Evolutionary conservation across 805 yeast species (phyloP).

Genomic region (Brettanomyces sp.): DNA sequence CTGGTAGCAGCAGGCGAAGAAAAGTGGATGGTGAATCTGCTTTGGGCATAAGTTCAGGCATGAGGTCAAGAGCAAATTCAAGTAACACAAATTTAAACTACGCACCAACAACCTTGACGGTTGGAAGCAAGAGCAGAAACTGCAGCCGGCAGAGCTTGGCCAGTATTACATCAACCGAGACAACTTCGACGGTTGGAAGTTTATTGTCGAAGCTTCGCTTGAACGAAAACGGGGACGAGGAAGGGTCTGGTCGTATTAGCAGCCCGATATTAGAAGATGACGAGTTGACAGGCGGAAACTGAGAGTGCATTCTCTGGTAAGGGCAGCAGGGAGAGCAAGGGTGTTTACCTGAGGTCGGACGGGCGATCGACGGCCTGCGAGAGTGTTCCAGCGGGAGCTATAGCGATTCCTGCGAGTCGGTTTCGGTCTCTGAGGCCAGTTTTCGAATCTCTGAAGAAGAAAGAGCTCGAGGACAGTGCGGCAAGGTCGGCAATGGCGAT

Average conservation of each 20-base stretch:
- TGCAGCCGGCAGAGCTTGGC: background rate
- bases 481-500: conserved; percentile 15
- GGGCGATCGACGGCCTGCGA: background rate
- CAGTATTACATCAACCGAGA: conserved; percentile 15
- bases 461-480: conserved; percentile 10
- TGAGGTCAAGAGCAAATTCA: background rate
- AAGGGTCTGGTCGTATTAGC: background rate
- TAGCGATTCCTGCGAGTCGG: conserved; percentile 1
- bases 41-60: too few relatives aligned
- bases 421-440: conserved; percentile 21
- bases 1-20: too few relatives aligned
- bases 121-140: background rate
- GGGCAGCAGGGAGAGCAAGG: background rate
- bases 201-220: conserved; percentile 24
- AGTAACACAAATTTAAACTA: background rate
- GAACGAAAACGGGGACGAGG: conserved; percentile 22
- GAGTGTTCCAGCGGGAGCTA: background rate
- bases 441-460: conserved; percentile 8
- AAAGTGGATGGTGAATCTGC: too few relatives aligned
- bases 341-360: background rate
- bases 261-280: background rate
- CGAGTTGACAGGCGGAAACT: background rate
- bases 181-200: conserved; percentile 22
- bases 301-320: background rate
- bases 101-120: background rate